Evolutionary conservation across 2,329 filamentous ascomycete genomes (phyloP).

Genomic region (Didymella exigua): DNA sequence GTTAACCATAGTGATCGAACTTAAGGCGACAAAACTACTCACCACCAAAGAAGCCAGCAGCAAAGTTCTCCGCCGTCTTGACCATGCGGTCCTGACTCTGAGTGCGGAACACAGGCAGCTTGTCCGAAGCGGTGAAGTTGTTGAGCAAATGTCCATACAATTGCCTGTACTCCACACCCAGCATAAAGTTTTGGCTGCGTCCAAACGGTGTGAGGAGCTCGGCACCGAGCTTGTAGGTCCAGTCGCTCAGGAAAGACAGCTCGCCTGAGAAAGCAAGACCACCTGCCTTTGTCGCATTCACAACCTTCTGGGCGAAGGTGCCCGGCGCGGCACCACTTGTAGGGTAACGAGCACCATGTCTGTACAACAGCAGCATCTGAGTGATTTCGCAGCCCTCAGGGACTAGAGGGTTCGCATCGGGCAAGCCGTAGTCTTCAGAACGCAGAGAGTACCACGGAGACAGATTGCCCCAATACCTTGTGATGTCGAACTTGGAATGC

Average conservation of each 20-base stretch:
- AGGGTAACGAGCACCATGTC: constrained; percentile 40
- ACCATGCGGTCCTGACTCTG: constrained; percentile 43
- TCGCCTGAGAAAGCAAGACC: constrained; percentile 33
- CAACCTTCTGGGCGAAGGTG: constrained; percentile 34
- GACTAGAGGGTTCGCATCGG: constrained; percentile 32
- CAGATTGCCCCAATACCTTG: constrained; percentile 41
- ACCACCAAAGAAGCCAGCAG: constrained; percentile 40
- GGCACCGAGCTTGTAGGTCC: constrained; percentile 40
- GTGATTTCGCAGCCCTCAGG: constrained; percentile 37
- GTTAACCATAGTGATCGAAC: not conserved
- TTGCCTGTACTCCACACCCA: constrained; percentile 50
- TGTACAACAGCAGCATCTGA: constrained; percentile 38
- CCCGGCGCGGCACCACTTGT: constrained; percentile 34
- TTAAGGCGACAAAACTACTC: not conserved
- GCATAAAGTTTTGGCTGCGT: constrained; percentile 48
- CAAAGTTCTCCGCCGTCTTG: constrained; percentile 42
- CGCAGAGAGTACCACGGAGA: constrained; percentile 39
- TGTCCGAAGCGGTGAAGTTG: constrained; percentile 49
- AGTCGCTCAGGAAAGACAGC: constrained; percentile 32
- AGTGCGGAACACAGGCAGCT: constrained; percentile 48
- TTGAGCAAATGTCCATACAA: constrained; percentile 53
- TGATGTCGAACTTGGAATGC: constrained; percentile 33
- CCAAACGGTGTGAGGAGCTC: constrained; percentile 41
- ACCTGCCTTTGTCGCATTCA: constrained; percentile 34
- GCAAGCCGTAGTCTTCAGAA: constrained; percentile 37